Evolutionary conservation across 2,329 filamentous ascomycete genomes (phyloP).

Genomic region (Xylaria digitata): DNA sequence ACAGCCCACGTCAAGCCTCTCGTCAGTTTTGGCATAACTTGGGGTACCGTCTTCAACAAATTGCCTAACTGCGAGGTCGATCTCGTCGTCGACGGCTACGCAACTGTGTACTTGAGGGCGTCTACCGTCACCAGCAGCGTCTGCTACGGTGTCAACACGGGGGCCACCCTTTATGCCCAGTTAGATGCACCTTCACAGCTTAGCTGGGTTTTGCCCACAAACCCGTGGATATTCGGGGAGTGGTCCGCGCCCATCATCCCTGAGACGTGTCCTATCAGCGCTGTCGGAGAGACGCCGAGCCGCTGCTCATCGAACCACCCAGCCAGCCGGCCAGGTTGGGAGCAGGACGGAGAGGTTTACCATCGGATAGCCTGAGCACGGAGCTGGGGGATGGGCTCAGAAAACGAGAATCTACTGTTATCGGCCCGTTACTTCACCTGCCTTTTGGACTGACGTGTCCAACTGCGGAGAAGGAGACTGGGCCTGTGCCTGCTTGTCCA

Average conservation of each 20-base stretch:
- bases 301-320: background rate
- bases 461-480: conserved; percentile 1
- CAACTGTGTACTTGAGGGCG: background rate
- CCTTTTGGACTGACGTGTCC: conserved; percentile 17
- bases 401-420: conserved; percentile 9
- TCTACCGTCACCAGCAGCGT: background rate
- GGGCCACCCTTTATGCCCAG: conserved; percentile 11
- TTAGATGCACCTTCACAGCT: conserved; percentile 6
- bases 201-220: conserved; percentile 13
- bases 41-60: conserved; percentile 7
- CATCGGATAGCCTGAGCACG: background rate
- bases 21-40: conserved; percentile 14
- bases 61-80: conserved; percentile 4
- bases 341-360: background rate
- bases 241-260: background rate
- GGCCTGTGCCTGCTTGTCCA: conserved; percentile 5
- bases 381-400: background rate
- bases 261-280: conserved; percentile 16
- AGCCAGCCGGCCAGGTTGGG: background rate
- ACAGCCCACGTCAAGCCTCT: conserved; percentile 13
- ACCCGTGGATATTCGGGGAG: background rate
- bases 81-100: conserved; percentile 18
- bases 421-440: conserved; percentile 14
- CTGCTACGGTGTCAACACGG: conserved; percentile 17
- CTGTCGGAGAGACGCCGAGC: background rate